phyloP scores from a whole-genome alignment of 495 filamentous ascomycete species.

The Aspergillus funiculosus region DNA sequence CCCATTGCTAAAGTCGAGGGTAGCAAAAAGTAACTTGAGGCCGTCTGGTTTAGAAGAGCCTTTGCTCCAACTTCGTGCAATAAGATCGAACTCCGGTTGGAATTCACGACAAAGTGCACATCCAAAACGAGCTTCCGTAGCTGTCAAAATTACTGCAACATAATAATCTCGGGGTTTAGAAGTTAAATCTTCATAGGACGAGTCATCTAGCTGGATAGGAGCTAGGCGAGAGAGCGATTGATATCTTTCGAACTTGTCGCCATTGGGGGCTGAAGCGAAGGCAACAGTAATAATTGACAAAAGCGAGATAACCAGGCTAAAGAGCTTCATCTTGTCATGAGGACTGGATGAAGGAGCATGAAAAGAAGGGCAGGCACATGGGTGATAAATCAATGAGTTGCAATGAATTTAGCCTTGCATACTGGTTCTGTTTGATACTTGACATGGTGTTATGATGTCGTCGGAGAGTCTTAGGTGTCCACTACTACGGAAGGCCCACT shows the following conservation, averaged over 20 bases:
- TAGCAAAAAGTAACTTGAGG: conserved; percentile 71
- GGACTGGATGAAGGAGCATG: too few species aligned
- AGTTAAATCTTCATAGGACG: conserved; percentile 68
- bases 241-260: conserved; percentile 58
- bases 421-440: too few species aligned
- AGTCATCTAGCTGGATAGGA: conserved; percentile 71
- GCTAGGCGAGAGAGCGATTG: conserved; percentile 58
- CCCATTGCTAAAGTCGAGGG: conserved; percentile 83
- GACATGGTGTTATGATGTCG: not conserved
- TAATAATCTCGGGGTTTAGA: conserved; percentile 75
- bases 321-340: conserved; percentile 47
- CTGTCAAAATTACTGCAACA: conserved; percentile 78
- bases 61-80: conserved; percentile 80
- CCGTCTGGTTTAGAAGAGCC: conserved; percentile 69
- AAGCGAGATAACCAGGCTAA: conserved; percentile 48
- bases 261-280: conserved; percentile 23
- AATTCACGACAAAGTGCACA: conserved; percentile 86
- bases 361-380: not conserved
- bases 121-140: conserved; percentile 75
- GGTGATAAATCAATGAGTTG: conserved; percentile 9
- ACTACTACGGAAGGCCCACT: conserved; percentile 16
- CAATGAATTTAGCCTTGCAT: conserved; percentile 9
- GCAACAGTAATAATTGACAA: conserved; percentile 45
- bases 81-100: conserved; percentile 88
- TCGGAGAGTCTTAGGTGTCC: conserved; percentile 27